Evolutionary conservation across 352 stramenopile genomes (phyloP), one percentile per base, ranked within the genome.

Genomic region (Pythium folliculosum): DNA sequence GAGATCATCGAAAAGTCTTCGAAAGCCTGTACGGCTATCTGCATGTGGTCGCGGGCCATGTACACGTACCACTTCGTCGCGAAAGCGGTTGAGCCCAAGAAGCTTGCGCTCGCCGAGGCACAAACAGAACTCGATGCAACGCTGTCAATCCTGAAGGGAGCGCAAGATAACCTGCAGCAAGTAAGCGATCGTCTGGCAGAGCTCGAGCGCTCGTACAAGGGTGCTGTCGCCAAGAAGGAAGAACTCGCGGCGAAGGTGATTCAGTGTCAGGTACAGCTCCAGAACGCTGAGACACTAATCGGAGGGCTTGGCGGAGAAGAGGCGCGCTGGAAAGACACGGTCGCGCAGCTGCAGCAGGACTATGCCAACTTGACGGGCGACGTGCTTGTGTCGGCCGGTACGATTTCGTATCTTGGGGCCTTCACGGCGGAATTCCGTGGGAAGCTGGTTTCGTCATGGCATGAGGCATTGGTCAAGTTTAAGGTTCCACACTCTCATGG

Each of bases 1-100:
- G 89, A 96, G 30, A 79, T 82, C n/a, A 97, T 98, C 60, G 89
- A 97, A 27, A 97, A 96, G 55, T 95, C 92, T 3, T 97, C 90
- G 0, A 96, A 96, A 62, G 92, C 92, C 9, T 97, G 89, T 68
- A 96, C 86, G 9, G 92, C 89, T 17, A 95, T 98, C 40, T 98
- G 92, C 64, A 96, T 96, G 88, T 95, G 88, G 88, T 77, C 82
- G 6, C 73, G 83, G 0, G 88, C 88, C 13, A 95, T 95, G 86
- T 86, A 91, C 70, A 91, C 89, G 54, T 94, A 95, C 60, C 81
- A 95, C 58, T 92, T 92, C 63, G 88, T 95, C 10, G 88, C 88
- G 5, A 86, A 91, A 25, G 84, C 80, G 0, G 86, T 95, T 4
- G 84, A 91, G 40, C 88, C 88, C 0, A 95, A 95, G 73, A 86